Base-by-base conservation (phyloP, 768 basidiomycete genomes). In the Tulasnella sp. region DNA sequence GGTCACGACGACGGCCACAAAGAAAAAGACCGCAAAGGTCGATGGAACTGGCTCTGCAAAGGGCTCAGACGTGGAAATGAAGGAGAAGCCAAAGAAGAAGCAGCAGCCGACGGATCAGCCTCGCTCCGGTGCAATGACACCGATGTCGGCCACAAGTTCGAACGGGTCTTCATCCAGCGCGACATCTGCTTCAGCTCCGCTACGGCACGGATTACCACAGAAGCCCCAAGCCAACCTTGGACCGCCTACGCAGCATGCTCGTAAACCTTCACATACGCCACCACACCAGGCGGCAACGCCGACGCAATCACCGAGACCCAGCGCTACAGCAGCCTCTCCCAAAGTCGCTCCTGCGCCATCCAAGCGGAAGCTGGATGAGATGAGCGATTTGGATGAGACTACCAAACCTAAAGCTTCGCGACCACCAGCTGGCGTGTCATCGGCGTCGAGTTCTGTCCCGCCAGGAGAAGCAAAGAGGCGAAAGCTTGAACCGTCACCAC, bases 331-430 rank as follows among this genome's bases (percentile, higher is more conserved):
- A 16, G 44, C 62, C 16, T 66, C 71, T 35, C 62, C 67, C 5
- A 4, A 26, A 44, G 34, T 34, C 65, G 32, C 44, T 7, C 26
- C 71, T 66, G 2, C 71, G 37, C 17, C 62, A n/a, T 26, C 39
- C 12, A 66, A 72, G 65, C 71, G 71, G 52, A 64, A 72, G 29
- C 37, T 36, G 22, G 71, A 72, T 1, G 71, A 72, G 5, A 39
- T 35, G 22, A 65, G 64, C 22, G 64, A 65, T 29, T n/a, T 65
- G 34, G 64, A 65, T 40, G 64, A 65, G 64, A 34, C 64, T 65
- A 29, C 29, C 26, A 59, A 59, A 29, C 22, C 52, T 29, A 59
- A 59, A 59, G 16, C 11, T 26, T 8, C 39, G 34, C 64, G 64
- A 5, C 9, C 52, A 0, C 0, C 22, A 22, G 6, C 32, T 29